These are phyloP conservation scores for Salix viminalis DNA, from an alignment of 345 rosid species.

Conservation along the genomic window DNA sequence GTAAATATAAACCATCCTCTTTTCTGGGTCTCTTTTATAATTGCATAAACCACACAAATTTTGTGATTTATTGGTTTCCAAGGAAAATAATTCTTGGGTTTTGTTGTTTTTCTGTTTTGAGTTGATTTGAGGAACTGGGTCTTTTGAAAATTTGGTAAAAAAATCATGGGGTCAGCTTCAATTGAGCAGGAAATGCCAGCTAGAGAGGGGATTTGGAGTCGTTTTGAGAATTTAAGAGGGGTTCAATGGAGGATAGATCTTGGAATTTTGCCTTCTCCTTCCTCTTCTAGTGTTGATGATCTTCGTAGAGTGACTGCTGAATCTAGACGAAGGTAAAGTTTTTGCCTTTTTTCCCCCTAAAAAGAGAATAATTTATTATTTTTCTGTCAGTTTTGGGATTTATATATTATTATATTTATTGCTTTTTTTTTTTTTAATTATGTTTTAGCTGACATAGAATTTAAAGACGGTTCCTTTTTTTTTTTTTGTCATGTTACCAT, in stretches of 20 bases:
- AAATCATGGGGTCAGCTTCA: not conserved
- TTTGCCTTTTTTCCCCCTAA: not conserved
- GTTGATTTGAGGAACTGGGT: not conserved
- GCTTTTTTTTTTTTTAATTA: not conserved
- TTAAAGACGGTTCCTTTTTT: not conserved
- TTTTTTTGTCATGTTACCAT: not conserved
- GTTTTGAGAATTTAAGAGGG: conserved; percentile 55
- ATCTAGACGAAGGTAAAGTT: conserved; percentile 68
- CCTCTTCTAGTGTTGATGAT: conserved; percentile 59
- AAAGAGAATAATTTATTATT: not conserved
- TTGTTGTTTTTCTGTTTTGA: not conserved
- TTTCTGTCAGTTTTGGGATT: not conserved
- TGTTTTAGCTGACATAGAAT: not conserved
- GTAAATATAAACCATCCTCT: not conserved
- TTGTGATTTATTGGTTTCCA: not conserved
- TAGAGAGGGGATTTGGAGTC: not conserved
- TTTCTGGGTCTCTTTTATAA: not conserved
- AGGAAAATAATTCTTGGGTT: not conserved
- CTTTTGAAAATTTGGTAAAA: not conserved
- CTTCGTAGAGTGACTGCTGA: conserved; percentile 83
- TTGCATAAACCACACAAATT: not conserved
- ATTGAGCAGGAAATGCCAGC: not conserved
- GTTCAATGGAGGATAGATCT: conserved; percentile 89
- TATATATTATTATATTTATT: not conserved
- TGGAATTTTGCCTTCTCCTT: conserved; percentile 57